phyloP scores from a whole-genome alignment of 768 basidiomycete genomes.

The Auricularia sp. region DNA sequence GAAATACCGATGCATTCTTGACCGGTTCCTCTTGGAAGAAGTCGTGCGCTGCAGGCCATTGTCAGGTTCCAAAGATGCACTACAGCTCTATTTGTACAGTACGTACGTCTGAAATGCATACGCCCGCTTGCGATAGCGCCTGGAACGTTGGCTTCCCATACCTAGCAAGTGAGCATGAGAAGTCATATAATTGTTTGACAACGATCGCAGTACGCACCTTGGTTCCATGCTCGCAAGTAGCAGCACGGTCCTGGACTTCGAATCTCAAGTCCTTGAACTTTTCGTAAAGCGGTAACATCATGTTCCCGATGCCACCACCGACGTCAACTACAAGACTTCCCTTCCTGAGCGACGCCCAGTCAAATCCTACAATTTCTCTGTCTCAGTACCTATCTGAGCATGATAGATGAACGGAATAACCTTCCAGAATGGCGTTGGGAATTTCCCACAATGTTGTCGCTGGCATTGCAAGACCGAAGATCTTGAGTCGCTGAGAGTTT shows the following conservation, averaged over 20 bases:
- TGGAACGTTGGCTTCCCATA: not conserved
- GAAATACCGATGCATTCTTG: conserved; percentile 18
- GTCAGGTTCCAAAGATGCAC: not conserved
- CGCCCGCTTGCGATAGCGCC: not conserved
- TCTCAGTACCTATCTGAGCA: not conserved
- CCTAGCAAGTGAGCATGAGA: not conserved
- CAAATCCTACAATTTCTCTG: conserved; percentile 18
- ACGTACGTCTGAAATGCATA: not conserved
- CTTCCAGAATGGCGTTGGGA: not conserved
- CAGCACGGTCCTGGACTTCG: conserved; percentile 25
- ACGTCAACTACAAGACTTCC: conserved; percentile 29
- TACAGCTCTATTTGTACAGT: not conserved
- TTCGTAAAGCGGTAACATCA: conserved; percentile 24
- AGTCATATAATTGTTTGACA: conserved; percentile 17
- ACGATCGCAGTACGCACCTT: conserved; percentile 16
- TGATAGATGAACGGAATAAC: not conserved
- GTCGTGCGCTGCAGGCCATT: not conserved
- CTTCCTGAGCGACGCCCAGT: conserved; percentile 23
- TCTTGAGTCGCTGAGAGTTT: conserved; percentile 43
- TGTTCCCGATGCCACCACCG: conserved; percentile 30
- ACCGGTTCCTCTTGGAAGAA: conserved; percentile 14
- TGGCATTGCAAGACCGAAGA: conserved; percentile 66
- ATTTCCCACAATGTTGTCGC: not conserved
- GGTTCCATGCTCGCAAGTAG: conserved; percentile 5
- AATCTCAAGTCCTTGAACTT: conserved; percentile 25